Evolutionary conservation across 352 stramenopile genomes (phyloP).

Genomic region (Pythium sukuiense): DNA sequence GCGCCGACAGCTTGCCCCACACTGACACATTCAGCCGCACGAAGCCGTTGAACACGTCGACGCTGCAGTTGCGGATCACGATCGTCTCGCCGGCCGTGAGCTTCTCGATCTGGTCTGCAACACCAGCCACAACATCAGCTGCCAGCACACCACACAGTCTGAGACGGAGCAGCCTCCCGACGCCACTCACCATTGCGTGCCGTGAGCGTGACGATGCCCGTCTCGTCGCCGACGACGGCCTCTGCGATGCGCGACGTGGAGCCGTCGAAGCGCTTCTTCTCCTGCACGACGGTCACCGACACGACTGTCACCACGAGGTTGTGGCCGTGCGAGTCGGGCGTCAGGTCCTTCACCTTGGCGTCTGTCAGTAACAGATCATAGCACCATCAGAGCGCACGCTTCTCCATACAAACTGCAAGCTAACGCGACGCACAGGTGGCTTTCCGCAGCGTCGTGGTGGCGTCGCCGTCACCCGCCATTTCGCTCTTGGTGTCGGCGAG

Average conservation of each 20-base stretch:
- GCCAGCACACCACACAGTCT: not conserved
- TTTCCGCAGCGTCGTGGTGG: conserved; percentile 21
- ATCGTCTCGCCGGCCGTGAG: conserved; percentile 53
- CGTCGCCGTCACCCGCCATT: not conserved
- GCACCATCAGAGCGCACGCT: not conserved
- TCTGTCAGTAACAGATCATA: conserved; percentile 41
- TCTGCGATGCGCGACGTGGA: conserved; percentile 68
- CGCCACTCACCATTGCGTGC: conserved; percentile 74
- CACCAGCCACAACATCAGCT: conserved; percentile 12
- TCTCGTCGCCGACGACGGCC: conserved; percentile 78
- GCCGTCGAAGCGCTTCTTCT: conserved; percentile 79
- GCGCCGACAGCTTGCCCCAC: conserved; percentile 73
- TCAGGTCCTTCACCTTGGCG: conserved; percentile 75
- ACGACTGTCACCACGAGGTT: conserved; percentile 79
- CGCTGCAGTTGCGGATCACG: conserved; percentile 81
- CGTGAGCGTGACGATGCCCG: conserved; percentile 78
- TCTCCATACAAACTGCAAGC: not conserved
- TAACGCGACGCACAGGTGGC: conserved; percentile 22
- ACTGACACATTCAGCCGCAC: conserved; percentile 85
- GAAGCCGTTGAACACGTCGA: conserved; percentile 85
- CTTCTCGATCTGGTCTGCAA: conserved; percentile 75
- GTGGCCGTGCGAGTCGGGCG: conserved; percentile 72
- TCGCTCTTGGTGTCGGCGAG: not conserved
- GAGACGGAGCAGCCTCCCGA: too few species aligned
- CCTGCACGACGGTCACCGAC: conserved; percentile 49